Conservation (phyloP, 768 basidiomycete genomes). For the Trametes cubensis region DNA sequence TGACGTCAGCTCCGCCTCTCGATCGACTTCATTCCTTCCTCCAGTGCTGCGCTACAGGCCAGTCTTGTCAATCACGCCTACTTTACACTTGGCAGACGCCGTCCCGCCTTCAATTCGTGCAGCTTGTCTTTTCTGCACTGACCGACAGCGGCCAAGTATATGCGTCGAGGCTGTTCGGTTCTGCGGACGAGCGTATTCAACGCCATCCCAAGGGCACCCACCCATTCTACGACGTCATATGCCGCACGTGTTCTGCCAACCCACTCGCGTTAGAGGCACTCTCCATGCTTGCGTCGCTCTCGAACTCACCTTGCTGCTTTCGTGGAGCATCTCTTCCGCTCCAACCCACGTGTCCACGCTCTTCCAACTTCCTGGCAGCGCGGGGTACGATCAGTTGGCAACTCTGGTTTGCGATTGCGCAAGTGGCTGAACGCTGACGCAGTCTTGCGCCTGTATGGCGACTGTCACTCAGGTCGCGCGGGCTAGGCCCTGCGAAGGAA, state of each 20-base stretch:
- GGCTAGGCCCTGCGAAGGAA: neutral
- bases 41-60: too few relatives aligned
- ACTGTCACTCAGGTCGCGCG: neutral
- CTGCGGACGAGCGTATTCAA: too few relatives aligned
- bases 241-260: slow-evolving; percentile 9
- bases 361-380: neutral
- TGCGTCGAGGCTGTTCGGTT: too few relatives aligned
- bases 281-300: neutral
- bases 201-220: too few relatives aligned
- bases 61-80: too few relatives aligned
- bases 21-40: neutral
- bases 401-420: slow-evolving; percentile 3
- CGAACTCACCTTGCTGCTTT: neutral
- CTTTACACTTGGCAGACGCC: too few relatives aligned
- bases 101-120: too few relatives aligned
- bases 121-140: too few relatives aligned
- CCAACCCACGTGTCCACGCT: neutral
- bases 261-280: neutral
- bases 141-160: too few relatives aligned
- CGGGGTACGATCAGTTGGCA: neutral
- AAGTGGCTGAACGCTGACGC: slow-evolving; percentile 7
- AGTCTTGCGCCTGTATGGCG: slow-evolving; percentile 1
- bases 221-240: slow-evolving; percentile 11
- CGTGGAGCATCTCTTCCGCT: neutral
- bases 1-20: slow-evolving; percentile 11